Evolutionary conservation across 495 filamentous ascomycete genomes (phyloP).

Genomic region (Penicillium crystallinum): DNA sequence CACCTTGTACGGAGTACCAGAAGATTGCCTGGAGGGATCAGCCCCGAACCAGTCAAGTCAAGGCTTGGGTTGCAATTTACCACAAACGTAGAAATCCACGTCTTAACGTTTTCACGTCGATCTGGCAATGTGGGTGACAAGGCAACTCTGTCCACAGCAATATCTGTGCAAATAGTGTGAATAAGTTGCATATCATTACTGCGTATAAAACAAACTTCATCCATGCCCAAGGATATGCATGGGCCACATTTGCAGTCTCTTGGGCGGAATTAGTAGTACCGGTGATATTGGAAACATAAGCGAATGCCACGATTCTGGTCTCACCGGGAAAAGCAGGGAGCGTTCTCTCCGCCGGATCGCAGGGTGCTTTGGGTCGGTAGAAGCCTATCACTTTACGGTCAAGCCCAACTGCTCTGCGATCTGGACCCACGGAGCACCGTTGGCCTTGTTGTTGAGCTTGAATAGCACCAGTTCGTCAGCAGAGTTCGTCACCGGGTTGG

Average conservation of each 20-base stretch:
- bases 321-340: constrained; percentile 47
- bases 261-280: constrained; percentile 62
- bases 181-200: constrained; percentile 21
- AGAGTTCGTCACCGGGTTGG: constrained; percentile 53
- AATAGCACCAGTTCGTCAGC: constrained; percentile 44
- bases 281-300: constrained; percentile 64
- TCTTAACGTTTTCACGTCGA: constrained; percentile 62
- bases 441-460: constrained; percentile 66
- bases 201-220: background rate
- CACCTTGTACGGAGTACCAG: constrained; percentile 75
- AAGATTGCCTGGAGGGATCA: constrained; percentile 41
- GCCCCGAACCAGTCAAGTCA: constrained; percentile 34
- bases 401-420: constrained; percentile 55
- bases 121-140: constrained; percentile 62
- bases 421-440: constrained; percentile 61
- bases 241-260: constrained; percentile 41
- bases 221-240: constrained; percentile 36
- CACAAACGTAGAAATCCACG: constrained; percentile 57
- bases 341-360: constrained; percentile 47
- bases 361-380: constrained; percentile 41
- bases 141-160: constrained; percentile 57
- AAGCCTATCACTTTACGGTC: constrained; percentile 60
- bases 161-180: constrained; percentile 31
- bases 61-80: constrained; percentile 37
- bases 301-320: constrained; percentile 63